Percentiles rank a stretch among this genome's conserved stretches.
Conservation (phyloP, 176 grass and related monocot genomes). For the Ensete ventricosum region DNA sequence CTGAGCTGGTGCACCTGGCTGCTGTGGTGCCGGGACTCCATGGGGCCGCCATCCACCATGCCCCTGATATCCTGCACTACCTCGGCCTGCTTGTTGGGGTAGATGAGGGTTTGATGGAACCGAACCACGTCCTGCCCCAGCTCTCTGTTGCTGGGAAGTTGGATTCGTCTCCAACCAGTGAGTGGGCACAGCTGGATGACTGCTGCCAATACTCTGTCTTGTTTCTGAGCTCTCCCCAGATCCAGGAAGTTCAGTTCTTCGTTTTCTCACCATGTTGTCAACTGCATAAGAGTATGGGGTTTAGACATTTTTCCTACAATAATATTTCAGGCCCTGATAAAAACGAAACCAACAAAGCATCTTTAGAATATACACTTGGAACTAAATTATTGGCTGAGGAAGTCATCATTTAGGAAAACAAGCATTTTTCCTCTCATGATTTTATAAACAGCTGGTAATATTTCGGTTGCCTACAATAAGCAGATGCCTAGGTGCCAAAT, state of each 20-base stretch:
- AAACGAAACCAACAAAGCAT: neutral
- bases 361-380: neutral
- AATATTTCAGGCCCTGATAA: neutral
- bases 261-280: neutral
- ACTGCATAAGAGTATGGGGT: neutral
- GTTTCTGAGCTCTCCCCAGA: neutral
- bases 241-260: neutral
- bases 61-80: neutral
- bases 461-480: too few relatives aligned
- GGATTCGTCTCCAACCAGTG: neutral
- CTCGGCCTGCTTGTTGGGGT: slow-evolving; percentile 6
- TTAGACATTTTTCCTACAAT: neutral
- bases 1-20: neutral
- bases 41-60: slow-evolving; percentile 16
- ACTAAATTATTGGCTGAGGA: too few relatives aligned
- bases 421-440: too few relatives aligned
- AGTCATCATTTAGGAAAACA: too few relatives aligned
- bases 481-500: too few relatives aligned
- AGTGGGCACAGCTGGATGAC: neutral
- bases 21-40: slow-evolving; percentile 4
- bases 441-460: too few relatives aligned
- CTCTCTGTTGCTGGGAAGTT: neutral
- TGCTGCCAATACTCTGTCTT: neutral
- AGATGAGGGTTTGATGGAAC: neutral
- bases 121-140: neutral